Conservation (phyloP, 805 yeast genomes). For the Ogataea degrootiae region DNA sequence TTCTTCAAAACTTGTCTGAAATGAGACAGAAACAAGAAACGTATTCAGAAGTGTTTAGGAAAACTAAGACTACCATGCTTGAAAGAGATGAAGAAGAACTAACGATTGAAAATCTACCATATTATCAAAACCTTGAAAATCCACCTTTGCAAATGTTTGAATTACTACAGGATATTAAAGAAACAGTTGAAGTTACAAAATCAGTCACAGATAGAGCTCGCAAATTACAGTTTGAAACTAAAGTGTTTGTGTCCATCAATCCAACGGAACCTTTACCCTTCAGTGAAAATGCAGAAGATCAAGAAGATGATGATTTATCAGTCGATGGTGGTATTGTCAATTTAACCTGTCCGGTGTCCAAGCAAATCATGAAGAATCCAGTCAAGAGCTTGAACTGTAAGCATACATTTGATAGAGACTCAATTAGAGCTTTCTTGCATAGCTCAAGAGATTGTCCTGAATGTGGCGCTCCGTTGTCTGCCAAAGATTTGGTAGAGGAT, state of each 20-base stretch:
- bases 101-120: constrained; percentile 20
- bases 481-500: constrained; percentile 41
- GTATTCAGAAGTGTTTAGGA: constrained; percentile 10
- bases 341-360: constrained; percentile 62
- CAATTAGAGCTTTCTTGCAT: constrained; percentile 32
- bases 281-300: constrained; percentile 27
- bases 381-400: constrained; percentile 50
- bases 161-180: constrained; percentile 4
- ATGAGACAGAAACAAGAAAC: constrained; percentile 5
- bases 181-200: constrained; percentile 4
- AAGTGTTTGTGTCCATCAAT: constrained; percentile 45
- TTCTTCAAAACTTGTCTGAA: constrained; percentile 3
- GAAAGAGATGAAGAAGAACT: constrained; percentile 21
- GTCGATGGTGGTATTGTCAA: constrained; percentile 71
- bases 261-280: constrained; percentile 63
- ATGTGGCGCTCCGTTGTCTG: constrained; percentile 37
- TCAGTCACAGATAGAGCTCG: background rate
- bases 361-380: constrained; percentile 48
- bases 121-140: constrained; percentile 12
- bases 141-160: constrained; percentile 20
- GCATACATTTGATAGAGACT: constrained; percentile 55
- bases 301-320: constrained; percentile 55
- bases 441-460: constrained; percentile 48
- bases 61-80: constrained; percentile 20
- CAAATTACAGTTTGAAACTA: constrained; percentile 29